A percentile compares a stretch with the other conserved stretches of the same genome.
Evolutionary conservation across 2,329 filamentous ascomycete genomes (phyloP).

Genomic region (Colletotrichum melonis): DNA sequence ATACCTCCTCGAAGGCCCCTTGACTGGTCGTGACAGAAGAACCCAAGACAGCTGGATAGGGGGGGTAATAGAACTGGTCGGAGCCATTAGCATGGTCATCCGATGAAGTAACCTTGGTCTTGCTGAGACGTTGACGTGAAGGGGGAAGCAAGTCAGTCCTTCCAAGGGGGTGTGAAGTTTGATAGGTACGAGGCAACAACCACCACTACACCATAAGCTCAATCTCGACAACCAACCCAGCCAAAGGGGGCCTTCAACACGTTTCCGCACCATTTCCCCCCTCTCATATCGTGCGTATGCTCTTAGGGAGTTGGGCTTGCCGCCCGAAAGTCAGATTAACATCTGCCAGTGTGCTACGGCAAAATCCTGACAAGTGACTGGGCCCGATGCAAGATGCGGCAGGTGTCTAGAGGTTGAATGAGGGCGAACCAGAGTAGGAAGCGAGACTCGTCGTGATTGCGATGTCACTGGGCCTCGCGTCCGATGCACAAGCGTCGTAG

Average conservation of each 20-base stretch:
- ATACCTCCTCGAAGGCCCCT: slow-evolving; percentile 3
- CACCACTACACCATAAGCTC: neutral
- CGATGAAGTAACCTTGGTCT: slow-evolving; percentile 22
- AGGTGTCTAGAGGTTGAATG: neutral
- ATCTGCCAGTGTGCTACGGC: slow-evolving; percentile 7
- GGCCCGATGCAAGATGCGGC: slow-evolving; percentile 18
- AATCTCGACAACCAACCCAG: neutral
- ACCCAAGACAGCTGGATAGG: neutral
- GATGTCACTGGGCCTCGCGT: slow-evolving; percentile 26
- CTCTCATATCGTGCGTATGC: neutral
- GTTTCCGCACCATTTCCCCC: neutral
- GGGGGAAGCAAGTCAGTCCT: slow-evolving; percentile 12
- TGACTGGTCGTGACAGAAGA: slow-evolving; percentile 9
- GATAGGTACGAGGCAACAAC: neutral
- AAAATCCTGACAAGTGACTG: neutral
- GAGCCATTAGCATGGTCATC: slow-evolving; percentile 16
- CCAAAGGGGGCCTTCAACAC: neutral
- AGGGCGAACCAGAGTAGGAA: slow-evolving; percentile 9
- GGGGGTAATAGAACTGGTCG: neutral
- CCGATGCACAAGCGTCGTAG: slow-evolving; percentile 18
- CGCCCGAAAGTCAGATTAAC: slow-evolving; percentile 18
- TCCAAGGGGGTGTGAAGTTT: neutral
- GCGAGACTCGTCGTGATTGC: slow-evolving; percentile 20
- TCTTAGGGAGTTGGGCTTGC: slow-evolving; percentile 9
- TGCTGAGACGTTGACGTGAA: slow-evolving; percentile 34